Base-by-base conservation (phyloP, 228 moss, liverwort and hornwort species). In the Sphagnum magellanicum region DNA sequence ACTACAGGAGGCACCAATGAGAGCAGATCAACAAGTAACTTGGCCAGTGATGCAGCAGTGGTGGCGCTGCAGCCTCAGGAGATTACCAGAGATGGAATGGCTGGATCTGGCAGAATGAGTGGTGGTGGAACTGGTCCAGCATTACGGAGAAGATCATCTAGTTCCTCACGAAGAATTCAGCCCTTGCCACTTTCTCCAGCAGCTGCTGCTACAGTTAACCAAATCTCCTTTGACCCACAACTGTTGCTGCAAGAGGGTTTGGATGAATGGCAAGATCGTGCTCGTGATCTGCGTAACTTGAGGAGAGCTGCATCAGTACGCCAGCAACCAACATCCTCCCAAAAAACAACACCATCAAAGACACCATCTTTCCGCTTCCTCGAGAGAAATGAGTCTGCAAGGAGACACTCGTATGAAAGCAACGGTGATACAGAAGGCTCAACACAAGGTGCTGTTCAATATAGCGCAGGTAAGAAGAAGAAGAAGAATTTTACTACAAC, bases 191-290 rank as follows among this genome's bases (percentile, higher is more conserved):
- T 32, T 32, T 32, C 32, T 32, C 1, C 32, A 32, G 71, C 67
- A 53, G 67, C 10, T 72, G 72, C 4, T 61, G 14, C 73, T 58
- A 6, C 73, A 5, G 86, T 92, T 73, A 78, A 89, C 57, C 91
- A 92, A 51, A 53, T 69, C 48, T 90, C 84, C 52, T 68, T 85
- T 58, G 67, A 79, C 58, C 85, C 85, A 9, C 15, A 59, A 5
- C 78, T 78, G 6, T 60, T 93, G 69, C 68, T 97, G 13, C 82
- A 81, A 71, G 88, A 81, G 67, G 87, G 85, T 52, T 67, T 90
- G 79, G 76, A 80, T 13, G 89, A 91, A 76, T 97, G 96, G 96
- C 84, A 78, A 71, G 81, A 85, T 57, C 85, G 83, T 61, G 89
- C 89, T 59, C 49, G 76, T 68, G 81, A 53, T 60, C 78, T 89